Base-by-base conservation (phyloP, 176 grass and related monocot species). In the Lolium perenne region DNA sequence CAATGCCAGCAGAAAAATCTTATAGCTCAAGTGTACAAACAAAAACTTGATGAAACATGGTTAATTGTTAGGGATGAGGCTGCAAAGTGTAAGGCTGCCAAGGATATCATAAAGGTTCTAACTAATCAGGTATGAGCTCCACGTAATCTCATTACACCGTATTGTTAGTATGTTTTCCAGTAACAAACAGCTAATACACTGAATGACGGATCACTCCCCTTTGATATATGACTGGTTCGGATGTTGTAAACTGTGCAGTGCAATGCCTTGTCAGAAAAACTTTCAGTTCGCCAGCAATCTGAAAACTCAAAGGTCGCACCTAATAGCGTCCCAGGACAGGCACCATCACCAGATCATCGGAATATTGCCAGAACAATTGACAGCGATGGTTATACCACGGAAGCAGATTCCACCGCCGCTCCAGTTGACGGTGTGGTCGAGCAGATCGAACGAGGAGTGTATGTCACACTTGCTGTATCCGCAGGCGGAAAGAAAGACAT, bases 41-140 rank as follows among this genome's bases (percentile, higher is more conserved):
- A 79, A 72, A 95, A 88, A 89, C 91, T 95, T 22, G 93, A 98
- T 83, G 93, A 98, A 74, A 91, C 91, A 65, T 98, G 89, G 91
- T 85, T 88, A 11, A 38, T 94, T 84, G 89, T 93, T 45, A 98
- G 91, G 84, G 90, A 98, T 82, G 91, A 98, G 92, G 83, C 92
- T 86, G 91, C 90, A 80, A 98, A 94, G 70, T 95, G 88, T 67
- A 92, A 92, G 82, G 88, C 93, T 77, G 93, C 94, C 53, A 93
- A 94, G 79, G 91, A 92, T 26, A 75, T 95, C 72, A 94, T 98
- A 88, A 98, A 92, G 49, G 87, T 95, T 80, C 81, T 98, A 47
- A 89, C 84, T 9, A 87, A 87, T 82, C 90, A 94, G 96, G 96
- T 98, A 94, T 25, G 77, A 55, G 41, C 38, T 73, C 20, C 18